Base-by-base conservation (phyloP, 2,329 filamentous ascomycete genomes). In the Fusarium marasasianum region DNA sequence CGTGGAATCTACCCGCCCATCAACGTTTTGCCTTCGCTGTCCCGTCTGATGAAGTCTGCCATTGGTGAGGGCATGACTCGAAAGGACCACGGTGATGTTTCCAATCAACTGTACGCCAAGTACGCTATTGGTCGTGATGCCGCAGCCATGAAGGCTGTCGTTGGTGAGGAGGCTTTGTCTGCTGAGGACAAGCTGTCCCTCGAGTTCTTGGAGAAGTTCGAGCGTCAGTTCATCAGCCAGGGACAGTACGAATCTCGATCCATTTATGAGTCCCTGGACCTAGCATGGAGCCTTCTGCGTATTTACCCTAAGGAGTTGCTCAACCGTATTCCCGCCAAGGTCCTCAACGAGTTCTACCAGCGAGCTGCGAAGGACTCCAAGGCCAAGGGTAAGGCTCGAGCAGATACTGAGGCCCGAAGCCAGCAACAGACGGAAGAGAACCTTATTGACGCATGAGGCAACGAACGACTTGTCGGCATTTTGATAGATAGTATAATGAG, bases 11-110 rank as follows among this genome's bases (percentile, higher is more conserved):
- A 98, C 88, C 96, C 96, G 60, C 96, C 96, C 26, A 99, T 99
- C 88, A 99, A 99, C 87, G 96, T 99, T 74, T 88, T 99, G 71
- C 96, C 96, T 31, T 99, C 96, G 54, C 92, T 99, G 44, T 99
- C 96, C 31, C 96, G 96, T 91, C 93, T 99, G 82, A 99, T 99
- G 96, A 99, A 99, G 86, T 99, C 96, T 80, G 96, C 96, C 83
- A 99, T 99, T 81, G 96, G 96, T 79, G 95, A 98, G 86, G 94
- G 94, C 75, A 96, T 95, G 89, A 99, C 96, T 33, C 93, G 96
- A 80, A 95, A 94, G 85, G 97, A 99, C 81, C 96, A 99, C 85
- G 94, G 94, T 78, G 96, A 99, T 86, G 96, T 99, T 57, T 99
- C 96, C 77, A 99, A 99, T 88, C 96, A 99, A 88, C 90, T 99